Conservation (phyloP, 2,329 filamentous ascomycete species). For the Colletotrichum lindemuthianum region DNA sequence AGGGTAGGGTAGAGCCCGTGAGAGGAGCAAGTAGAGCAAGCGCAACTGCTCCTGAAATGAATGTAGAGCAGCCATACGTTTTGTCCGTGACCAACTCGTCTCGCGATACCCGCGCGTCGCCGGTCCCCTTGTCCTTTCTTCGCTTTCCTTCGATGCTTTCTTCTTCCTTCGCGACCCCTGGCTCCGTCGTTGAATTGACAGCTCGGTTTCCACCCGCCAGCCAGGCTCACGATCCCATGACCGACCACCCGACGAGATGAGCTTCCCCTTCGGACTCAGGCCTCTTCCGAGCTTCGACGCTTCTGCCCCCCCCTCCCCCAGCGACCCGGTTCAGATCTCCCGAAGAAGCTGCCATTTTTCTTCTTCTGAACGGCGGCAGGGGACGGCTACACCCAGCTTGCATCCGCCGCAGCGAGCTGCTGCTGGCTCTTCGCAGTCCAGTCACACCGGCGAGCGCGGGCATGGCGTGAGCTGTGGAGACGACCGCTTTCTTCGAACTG, state of each 20-base stretch:
- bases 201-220: conserved; percentile 1
- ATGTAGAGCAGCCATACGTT: not conserved
- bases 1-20: conserved; percentile 9
- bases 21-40: not conserved
- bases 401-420: conserved; percentile 12
- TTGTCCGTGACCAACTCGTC: too few species aligned
- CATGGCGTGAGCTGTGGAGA: conserved; percentile 32
- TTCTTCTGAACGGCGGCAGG: too few species aligned
- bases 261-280: conserved; percentile 6
- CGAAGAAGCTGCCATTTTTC: not conserved
- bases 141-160: not conserved
- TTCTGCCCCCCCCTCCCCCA: not conserved
- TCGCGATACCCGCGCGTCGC: too few species aligned
- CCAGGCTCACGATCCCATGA: not conserved
- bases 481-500: not conserved
- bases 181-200: not conserved
- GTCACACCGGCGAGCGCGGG: conserved; percentile 30
- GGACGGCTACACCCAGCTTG: not conserved
- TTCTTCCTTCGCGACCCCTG: not conserved
- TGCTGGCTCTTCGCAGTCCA: conserved; percentile 13
- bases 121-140: not conserved
- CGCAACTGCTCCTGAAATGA: conserved; percentile 1
- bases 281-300: conserved; percentile 8
- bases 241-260: conserved; percentile 9
- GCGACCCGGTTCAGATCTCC: not conserved